These are phyloP conservation scores for Pseudogymnoascus sp. DNA, from an alignment of 2,329 filamentous ascomycete species.

Conservation along the genomic window DNA sequence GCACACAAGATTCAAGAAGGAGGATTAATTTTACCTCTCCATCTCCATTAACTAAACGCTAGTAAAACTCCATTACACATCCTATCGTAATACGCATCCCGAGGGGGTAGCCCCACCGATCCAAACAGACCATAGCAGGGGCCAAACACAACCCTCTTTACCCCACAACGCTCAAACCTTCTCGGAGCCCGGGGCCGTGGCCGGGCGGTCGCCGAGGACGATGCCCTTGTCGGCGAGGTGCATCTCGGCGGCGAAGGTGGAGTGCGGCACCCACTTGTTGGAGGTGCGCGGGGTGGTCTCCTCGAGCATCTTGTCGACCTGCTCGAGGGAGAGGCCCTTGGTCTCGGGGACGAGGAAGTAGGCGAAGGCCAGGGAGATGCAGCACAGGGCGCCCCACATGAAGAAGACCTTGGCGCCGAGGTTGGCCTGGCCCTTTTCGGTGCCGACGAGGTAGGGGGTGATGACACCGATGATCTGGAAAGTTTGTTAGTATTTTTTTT, in stretches of 20 bases:
- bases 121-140: not conserved
- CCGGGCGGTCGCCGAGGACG: not conserved
- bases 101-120: not conserved
- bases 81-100: not conserved
- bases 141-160: not conserved
- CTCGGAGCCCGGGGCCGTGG: conserved; percentile 36
- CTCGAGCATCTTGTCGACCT: conserved; percentile 57
- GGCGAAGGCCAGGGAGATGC: conserved; percentile 44
- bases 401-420: conserved; percentile 63
- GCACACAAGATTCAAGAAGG: not conserved
- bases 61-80: conserved; percentile 10
- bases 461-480: conserved; percentile 62
- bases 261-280: conserved; percentile 21
- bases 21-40: not conserved
- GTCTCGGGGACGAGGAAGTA: conserved; percentile 59
- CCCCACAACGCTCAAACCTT: conserved; percentile 24
- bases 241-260: conserved; percentile 24
- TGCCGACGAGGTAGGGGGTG: conserved; percentile 57
- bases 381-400: conserved; percentile 54
- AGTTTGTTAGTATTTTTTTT: conserved; percentile 12
- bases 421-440: conserved; percentile 52
- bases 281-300: conserved; percentile 35
- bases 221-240: conserved; percentile 9
- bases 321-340: conserved; percentile 63
- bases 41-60: conserved; percentile 20